Percentiles rank a stretch among this genome's conserved stretches.
Evolutionary conservation across 805 yeast genomes (phyloP).

Genomic region (Lachancea fermentati): DNA sequence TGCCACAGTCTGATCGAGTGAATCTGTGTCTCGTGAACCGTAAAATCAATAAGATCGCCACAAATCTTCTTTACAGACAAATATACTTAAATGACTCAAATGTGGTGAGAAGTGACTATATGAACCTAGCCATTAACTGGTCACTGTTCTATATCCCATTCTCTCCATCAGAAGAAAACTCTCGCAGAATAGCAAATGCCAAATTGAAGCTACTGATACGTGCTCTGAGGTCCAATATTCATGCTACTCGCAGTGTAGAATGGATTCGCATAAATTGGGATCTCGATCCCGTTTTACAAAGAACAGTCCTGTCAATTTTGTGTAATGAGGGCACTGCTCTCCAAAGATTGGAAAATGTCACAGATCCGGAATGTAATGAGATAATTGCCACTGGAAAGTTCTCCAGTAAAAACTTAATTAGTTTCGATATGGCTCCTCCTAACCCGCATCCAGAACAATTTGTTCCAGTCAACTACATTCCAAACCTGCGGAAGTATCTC

Average conservation of each 20-base stretch:
- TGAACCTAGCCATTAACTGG: slow-evolving; percentile 38
- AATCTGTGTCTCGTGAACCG: slow-evolving; percentile 24
- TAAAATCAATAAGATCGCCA: slow-evolving; percentile 29
- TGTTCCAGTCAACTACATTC: slow-evolving; percentile 28
- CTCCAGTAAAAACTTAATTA: slow-evolving; percentile 23
- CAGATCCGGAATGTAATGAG: slow-evolving; percentile 35
- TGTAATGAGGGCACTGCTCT: slow-evolving; percentile 29
- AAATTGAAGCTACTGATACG: slow-evolving; percentile 26
- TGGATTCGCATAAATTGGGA: slow-evolving; percentile 43
- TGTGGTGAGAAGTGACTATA: slow-evolving; percentile 34
- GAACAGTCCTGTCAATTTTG: slow-evolving; percentile 25
- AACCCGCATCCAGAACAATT: slow-evolving; percentile 31
- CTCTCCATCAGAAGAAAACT: slow-evolving; percentile 21
- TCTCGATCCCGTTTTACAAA: slow-evolving; percentile 31
- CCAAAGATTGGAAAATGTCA: slow-evolving; percentile 36
- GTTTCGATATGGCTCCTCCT: slow-evolving; percentile 37
- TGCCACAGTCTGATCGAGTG: slow-evolving; percentile 34
- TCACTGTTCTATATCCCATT: slow-evolving; percentile 30
- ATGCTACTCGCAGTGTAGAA: slow-evolving; percentile 26
- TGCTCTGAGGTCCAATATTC: slow-evolving; percentile 22
- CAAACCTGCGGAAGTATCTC: slow-evolving; percentile 26
- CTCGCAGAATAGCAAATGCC: slow-evolving; percentile 29
- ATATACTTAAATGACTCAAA: slow-evolving; percentile 39
- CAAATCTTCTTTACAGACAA: slow-evolving; percentile 31
- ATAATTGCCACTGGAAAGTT: slow-evolving; percentile 29